Percentiles rank a stretch among this genome's conserved stretches.
Conservation (phyloP, 306 rosid species). For the Pachyrhizus erosus region DNA sequence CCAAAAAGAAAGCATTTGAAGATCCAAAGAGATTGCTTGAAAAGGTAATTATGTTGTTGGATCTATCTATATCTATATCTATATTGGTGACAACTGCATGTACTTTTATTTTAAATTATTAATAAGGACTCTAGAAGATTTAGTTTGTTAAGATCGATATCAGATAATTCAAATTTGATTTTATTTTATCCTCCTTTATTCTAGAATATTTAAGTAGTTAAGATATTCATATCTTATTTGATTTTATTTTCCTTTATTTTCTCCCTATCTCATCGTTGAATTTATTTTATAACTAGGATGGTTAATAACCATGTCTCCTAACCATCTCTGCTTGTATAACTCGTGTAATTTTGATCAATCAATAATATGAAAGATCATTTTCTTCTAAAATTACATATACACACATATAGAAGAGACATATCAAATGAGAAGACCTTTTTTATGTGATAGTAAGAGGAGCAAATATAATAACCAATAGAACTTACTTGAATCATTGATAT, state of each 20-base stretch:
- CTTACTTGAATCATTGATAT: neutral
- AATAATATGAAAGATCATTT: neutral
- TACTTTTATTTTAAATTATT: neutral
- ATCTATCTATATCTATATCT: neutral
- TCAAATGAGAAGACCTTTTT: neutral
- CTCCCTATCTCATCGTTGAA: neutral
- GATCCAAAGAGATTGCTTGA: conserved; percentile 90
- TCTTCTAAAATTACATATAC: neutral
- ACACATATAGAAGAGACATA: neutral
- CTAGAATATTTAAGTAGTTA: neutral
- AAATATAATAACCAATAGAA: neutral
- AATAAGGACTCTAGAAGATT: neutral
- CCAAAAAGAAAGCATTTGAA: conserved; percentile 95
- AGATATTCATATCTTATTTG: neutral
- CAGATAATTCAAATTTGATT: neutral
- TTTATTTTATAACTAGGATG: neutral
- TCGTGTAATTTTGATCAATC: neutral
- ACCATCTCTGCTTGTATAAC: neutral
- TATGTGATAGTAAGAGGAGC: neutral
- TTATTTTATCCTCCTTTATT: neutral
- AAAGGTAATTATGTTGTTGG: conserved; percentile 61
- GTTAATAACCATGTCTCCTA: neutral
- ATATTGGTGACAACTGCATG: neutral
- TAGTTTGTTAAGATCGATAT: neutral
- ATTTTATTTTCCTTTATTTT: neutral